A percentile compares a stretch with the other conserved stretches of the same genome.
Evolutionary conservation across 2,329 filamentous ascomycete species (phyloP).

Genomic region (Acrocalymma vagum): DNA sequence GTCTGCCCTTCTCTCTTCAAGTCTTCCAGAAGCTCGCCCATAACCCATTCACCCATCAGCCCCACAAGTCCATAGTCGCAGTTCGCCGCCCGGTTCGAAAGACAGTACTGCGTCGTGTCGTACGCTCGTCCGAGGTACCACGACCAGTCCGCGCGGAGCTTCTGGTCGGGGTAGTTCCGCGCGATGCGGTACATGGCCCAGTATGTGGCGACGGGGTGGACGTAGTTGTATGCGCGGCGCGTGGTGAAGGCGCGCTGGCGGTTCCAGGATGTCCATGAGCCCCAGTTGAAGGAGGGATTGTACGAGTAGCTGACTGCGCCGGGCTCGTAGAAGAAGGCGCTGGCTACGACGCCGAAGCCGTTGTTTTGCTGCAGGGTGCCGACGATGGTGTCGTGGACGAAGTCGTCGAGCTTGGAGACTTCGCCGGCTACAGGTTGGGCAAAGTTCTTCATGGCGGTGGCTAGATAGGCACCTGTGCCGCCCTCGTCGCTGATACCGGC

Average conservation of each 20-base stretch:
- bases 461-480: conserved; percentile 65
- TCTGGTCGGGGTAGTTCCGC: conserved; percentile 56
- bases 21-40: conserved; percentile 62
- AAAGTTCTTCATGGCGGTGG: conserved; percentile 64
- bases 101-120: conserved; percentile 54
- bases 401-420: conserved; percentile 62
- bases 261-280: conserved; percentile 62
- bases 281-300: conserved; percentile 56
- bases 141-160: conserved; percentile 54
- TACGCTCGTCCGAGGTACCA: conserved; percentile 67
- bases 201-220: conserved; percentile 64
- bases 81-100: conserved; percentile 46
- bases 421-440: conserved; percentile 60
- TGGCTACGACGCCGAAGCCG: conserved; percentile 60
- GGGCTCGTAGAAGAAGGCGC: conserved; percentile 66
- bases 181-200: conserved; percentile 67
- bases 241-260: conserved; percentile 54
- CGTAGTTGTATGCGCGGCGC: conserved; percentile 66
- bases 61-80: conserved; percentile 57
- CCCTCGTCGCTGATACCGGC: conserved; percentile 68
- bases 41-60: conserved; percentile 68
- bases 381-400: conserved; percentile 62
- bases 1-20: conserved; percentile 58
- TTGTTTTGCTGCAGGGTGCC: conserved; percentile 54
- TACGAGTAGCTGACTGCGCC: conserved; percentile 56